Percentiles rank a stretch among this genome's conserved stretches.
Evolutionary conservation across 139 green algal species (phyloP).

Genomic region (Zygnema cylindricum): DNA sequence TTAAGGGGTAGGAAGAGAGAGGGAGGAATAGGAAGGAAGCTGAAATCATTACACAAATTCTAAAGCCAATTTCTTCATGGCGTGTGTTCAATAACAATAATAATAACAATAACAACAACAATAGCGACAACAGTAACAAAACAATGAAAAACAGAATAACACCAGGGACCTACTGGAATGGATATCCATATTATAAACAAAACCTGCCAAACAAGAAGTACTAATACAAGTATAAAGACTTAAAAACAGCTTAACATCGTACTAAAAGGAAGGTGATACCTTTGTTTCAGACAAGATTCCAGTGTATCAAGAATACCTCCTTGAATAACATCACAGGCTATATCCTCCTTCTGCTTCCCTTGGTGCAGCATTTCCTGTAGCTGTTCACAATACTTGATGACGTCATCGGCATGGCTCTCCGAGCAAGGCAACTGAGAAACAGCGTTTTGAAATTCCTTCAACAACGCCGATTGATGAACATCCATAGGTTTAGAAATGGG

Average conservation of each 20-base stretch:
- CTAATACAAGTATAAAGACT: too few species aligned
- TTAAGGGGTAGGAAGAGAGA: too few species aligned
- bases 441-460: not conserved
- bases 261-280: not conserved
- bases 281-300: slow-evolving; percentile 1
- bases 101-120: too few species aligned
- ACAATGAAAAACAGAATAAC: not conserved
- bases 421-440: too few species aligned
- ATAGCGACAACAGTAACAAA: not conserved
- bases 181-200: not conserved
- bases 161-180: not conserved
- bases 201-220: too few species aligned
- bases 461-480: not conserved
- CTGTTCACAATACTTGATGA: not conserved
- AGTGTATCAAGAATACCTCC: not conserved
- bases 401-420: not conserved
- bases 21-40: too few species aligned
- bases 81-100: too few species aligned
- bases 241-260: not conserved
- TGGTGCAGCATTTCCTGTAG: not conserved
- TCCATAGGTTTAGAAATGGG: not conserved
- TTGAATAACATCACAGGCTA: not conserved
- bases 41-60: too few species aligned
- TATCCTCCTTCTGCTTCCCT: not conserved
- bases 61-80: too few species aligned